Percentiles rank a stretch among this genome's conserved stretches.
Conservation (phyloP, 805 yeast genomes). For the Millerozyma acaciae region DNA sequence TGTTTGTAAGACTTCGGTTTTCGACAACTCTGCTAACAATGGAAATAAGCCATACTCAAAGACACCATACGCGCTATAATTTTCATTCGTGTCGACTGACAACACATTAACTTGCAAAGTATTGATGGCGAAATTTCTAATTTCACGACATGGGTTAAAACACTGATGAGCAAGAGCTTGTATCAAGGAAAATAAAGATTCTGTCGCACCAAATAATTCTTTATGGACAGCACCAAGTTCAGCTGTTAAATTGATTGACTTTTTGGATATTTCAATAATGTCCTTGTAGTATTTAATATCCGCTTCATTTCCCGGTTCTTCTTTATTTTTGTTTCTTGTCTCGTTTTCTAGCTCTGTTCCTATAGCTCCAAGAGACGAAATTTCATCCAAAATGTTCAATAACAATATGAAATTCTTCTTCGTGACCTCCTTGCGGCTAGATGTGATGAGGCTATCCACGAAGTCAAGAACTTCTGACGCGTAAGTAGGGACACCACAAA, state of each 20-base stretch:
- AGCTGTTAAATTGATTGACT: slow-evolving; percentile 59
- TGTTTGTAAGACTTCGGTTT: slow-evolving; percentile 55
- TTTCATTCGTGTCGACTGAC: slow-evolving; percentile 31
- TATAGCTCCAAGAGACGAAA: slow-evolving; percentile 76
- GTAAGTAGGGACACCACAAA: slow-evolving; percentile 43
- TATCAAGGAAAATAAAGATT: slow-evolving; percentile 54
- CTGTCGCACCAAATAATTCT: slow-evolving; percentile 31
- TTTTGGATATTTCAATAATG: slow-evolving; percentile 54
- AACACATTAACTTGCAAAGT: slow-evolving; percentile 53
- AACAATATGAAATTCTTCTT: slow-evolving; percentile 58
- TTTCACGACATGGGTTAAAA: slow-evolving; percentile 78
- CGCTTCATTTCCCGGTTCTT: slow-evolving; percentile 39
- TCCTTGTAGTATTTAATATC: slow-evolving; percentile 47
- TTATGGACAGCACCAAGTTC: slow-evolving; percentile 40
- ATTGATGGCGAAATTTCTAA: slow-evolving; percentile 62
- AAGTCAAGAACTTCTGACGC: slow-evolving; percentile 46
- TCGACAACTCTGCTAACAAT: slow-evolving; percentile 59
- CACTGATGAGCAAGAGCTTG: slow-evolving; percentile 89
- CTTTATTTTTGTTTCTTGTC: slow-evolving; percentile 39
- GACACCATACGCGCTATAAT: slow-evolving; percentile 48
- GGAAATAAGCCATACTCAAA: slow-evolving; percentile 78
- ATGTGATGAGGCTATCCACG: slow-evolving; percentile 37
- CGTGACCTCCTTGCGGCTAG: slow-evolving; percentile 34
- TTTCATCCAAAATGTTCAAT: slow-evolving; percentile 70
- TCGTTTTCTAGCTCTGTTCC: slow-evolving; percentile 77